Evolutionary conservation across 2,329 filamentous ascomycete species (phyloP), one percentile per base, ranked within the genome.

Genomic region (Penicillium sp.): DNA sequence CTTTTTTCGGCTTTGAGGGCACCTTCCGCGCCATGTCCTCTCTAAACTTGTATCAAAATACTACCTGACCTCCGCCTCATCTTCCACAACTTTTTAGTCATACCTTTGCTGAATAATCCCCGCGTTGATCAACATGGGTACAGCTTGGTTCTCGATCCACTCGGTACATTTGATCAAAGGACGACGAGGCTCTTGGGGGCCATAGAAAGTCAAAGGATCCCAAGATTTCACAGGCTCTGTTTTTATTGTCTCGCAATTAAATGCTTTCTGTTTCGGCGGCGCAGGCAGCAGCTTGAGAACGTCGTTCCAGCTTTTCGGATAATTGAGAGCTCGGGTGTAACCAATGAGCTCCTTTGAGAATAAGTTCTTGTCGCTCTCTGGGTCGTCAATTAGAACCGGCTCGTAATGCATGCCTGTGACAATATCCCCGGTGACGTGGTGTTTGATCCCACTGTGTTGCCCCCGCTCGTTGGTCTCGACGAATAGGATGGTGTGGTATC

Each of bases 401-500:
- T 43, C 44, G 18, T 52, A 52, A 8, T 36, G 43, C 44, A 52
- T 52, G 10, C 44, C 50, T 27, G 36, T 48, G 10, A 36, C 44
- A 2, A 52, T 48, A 3, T 52, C 50, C 4, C 50, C 50, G 5
- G 50, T 52, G 38, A 52, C 50, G n/a, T 52, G 50, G 36, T 52
- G 50, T 10, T 47, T 47, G 4, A 27, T 52, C 9, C 49, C 49
- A 21, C 27, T 52, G 9, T 21, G 4, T 10, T 21, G 21, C 1
- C 21, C 34, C 13, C 38, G 32, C 0, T 29, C 34, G 5, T 29
- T n/a, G 14, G 49, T 47, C 9, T 52, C 36, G 6, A 52, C 36
- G 9, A 52, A 52, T 5, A 52, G 36, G 2, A 47, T 36, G n/a
- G 49, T 52, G 27, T 52, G 43, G 7, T 47, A 48, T 14, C 49